A percentile compares a stretch with the other conserved stretches of the same genome.
These are phyloP conservation scores for Spinellus fusiger DNA, from an alignment of 192 early-diverging fungal species.

Conservation along the genomic window DNA sequence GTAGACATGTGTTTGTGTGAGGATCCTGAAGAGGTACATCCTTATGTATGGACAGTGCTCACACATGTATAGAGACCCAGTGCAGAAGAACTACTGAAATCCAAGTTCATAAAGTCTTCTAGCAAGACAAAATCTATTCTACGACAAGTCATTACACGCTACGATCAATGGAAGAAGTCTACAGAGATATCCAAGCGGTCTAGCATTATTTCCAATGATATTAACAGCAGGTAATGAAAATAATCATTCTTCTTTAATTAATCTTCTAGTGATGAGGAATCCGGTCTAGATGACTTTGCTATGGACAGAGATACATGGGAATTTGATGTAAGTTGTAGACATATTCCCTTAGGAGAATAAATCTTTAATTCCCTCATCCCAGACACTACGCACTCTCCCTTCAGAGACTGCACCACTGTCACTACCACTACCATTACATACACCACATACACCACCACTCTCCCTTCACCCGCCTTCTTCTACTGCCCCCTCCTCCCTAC, in stretches of 20 bases:
- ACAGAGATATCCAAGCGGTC: conserved; percentile 19
- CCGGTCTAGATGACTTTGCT: conserved; percentile 39
- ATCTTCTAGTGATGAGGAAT: conserved; percentile 34
- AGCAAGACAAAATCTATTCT: conserved; percentile 48
- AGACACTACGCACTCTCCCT: background rate
- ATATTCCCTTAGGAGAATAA: background rate
- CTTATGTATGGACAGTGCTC: background rate
- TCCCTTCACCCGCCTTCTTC: background rate
- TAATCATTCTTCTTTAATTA: background rate
- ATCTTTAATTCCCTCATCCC: background rate
- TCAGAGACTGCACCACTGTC: background rate
- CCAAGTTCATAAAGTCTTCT: conserved; percentile 66
- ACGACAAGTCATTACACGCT: conserved; percentile 57
- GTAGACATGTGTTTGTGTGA: conserved; percentile 78
- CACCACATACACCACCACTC: conserved; percentile 8
- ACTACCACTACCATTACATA: conserved; percentile 5
- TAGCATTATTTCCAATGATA: conserved; percentile 15
- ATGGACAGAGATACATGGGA: conserved; percentile 42
- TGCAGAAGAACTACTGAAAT: conserved; percentile 81
- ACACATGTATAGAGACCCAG: conserved; percentile 59
- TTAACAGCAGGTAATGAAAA: conserved; percentile 22
- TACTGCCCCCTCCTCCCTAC: background rate
- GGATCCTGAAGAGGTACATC: conserved; percentile 69
- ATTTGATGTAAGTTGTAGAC: conserved; percentile 42
- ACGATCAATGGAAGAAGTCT: conserved; percentile 53